phyloP scores from a whole-genome alignment of 1,139 yeast species.

The Saccharomycopsis hybrid region DNA sequence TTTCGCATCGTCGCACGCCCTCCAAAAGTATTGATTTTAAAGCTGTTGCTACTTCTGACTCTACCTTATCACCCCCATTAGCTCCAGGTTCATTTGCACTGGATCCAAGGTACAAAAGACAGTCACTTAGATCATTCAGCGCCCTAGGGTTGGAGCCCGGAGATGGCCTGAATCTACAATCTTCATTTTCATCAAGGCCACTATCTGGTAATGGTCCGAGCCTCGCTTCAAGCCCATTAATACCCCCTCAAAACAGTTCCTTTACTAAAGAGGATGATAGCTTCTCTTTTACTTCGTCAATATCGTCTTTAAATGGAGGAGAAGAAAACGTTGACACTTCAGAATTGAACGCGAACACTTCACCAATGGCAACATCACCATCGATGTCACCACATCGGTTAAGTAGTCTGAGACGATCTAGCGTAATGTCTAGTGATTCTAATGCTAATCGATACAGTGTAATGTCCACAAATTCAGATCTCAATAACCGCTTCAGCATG shows the following conservation, averaged over 20 bases:
- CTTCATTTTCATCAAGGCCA: no score
- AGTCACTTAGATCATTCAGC: conserved; percentile 6
- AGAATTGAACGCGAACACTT: background rate
- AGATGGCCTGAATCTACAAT: no score
- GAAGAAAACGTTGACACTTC: background rate
- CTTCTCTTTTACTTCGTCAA: conserved; percentile 9
- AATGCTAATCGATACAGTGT: conserved; percentile 3
- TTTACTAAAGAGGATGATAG: conserved; percentile 5
- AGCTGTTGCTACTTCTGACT: no score
- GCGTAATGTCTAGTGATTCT: conserved; percentile 10
- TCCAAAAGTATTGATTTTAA: conserved; percentile 14
- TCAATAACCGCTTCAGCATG: conserved; percentile 9
- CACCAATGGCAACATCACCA: conserved; percentile 6
- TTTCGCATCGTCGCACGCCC: conserved; percentile 10
- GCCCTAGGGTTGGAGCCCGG: background rate
- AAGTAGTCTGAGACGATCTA: conserved; percentile 10
- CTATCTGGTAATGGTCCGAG: no score
- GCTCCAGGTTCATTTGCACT: no score
- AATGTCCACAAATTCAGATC: background rate
- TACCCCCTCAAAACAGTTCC: background rate
- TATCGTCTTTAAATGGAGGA: conserved; percentile 9
- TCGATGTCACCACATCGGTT: conserved; percentile 12
- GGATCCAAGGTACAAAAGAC: background rate
- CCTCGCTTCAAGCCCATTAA: no score
- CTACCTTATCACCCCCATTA: conserved; percentile 7